These are phyloP conservation scores for Solanum infundibuliforme DNA, from an alignment of 257 asterid species.

Conservation along the genomic window DNA sequence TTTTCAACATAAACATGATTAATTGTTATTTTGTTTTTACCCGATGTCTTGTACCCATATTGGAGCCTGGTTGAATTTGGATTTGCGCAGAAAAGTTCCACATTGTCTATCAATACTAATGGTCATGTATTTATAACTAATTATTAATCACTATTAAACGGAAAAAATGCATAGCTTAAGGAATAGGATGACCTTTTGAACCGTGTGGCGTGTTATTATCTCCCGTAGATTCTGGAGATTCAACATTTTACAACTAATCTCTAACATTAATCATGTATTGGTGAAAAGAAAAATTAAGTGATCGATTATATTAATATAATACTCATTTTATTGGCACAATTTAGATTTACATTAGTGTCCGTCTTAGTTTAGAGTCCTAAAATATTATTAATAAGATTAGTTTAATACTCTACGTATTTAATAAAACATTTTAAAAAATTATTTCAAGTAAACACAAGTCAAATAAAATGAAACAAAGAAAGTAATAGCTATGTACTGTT, in stretches of 20 bases:
- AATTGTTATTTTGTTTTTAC: no score
- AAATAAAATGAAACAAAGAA: fast-evolving
- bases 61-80: no score
- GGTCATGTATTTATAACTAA: neutral
- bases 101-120: neutral
- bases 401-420: no score
- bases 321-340: neutral
- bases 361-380: neutral
- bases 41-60: no score
- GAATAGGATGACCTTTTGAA: neutral
- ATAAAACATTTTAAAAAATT: no score
- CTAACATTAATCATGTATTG: neutral
- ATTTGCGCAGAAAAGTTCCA: no score
- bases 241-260: neutral
- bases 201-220: neutral
- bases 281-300: neutral
- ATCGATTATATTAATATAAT: neutral
- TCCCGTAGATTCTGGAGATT: neutral
- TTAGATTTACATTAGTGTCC: no score
- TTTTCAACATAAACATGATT: neutral
- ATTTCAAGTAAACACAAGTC: no score
- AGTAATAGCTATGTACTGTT: neutral
- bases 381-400: neutral
- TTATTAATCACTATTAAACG: neutral
- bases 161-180: neutral